Conservation (phyloP, 2,329 filamentous ascomycete species). For the Venturia pyrina region DNA sequence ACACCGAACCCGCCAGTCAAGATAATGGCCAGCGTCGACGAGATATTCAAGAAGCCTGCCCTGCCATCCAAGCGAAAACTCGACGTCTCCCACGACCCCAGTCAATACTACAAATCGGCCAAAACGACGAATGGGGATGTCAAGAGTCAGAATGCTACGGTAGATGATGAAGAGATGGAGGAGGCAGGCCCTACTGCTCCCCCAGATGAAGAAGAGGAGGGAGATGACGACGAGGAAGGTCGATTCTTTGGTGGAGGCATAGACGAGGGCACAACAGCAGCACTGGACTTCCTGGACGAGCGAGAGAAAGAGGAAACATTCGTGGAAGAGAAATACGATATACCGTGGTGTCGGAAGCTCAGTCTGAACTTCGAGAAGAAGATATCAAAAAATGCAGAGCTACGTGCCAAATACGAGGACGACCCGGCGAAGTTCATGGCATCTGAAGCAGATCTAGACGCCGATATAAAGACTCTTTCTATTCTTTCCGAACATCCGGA, state of each 20-base stretch:
- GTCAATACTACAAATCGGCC: slow-evolving; percentile 50
- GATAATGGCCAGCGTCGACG: slow-evolving; percentile 49
- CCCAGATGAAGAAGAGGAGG: slow-evolving; percentile 42
- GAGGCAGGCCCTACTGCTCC: slow-evolving; percentile 45
- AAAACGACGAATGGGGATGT: slow-evolving; percentile 45
- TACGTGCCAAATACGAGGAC: slow-evolving; percentile 73
- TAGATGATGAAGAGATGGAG: slow-evolving; percentile 36
- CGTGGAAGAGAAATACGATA: slow-evolving; percentile 67
- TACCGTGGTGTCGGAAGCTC: slow-evolving; percentile 70
- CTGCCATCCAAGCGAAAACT: slow-evolving; percentile 48
- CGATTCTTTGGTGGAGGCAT: slow-evolving; percentile 94
- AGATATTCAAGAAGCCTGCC: slow-evolving; percentile 50
- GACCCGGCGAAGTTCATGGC: slow-evolving; percentile 75
- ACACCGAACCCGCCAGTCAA: background rate
- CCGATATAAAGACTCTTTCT: slow-evolving; percentile 75
- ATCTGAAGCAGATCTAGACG: slow-evolving; percentile 81
- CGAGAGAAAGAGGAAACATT: slow-evolving; percentile 45
- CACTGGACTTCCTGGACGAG: slow-evolving; percentile 78
- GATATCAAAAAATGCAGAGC: slow-evolving; percentile 81
- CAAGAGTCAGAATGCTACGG: slow-evolving; percentile 37
- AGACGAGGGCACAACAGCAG: slow-evolving; percentile 66
- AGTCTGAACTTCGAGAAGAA: slow-evolving; percentile 80
- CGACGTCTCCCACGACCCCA: slow-evolving; percentile 44
- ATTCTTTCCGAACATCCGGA: slow-evolving; percentile 80
- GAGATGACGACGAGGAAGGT: slow-evolving; percentile 75